These are phyloP conservation scores for Paraphoma sp. DNA, from an alignment of 2,329 filamentous ascomycete genomes.

Conservation along the genomic window DNA sequence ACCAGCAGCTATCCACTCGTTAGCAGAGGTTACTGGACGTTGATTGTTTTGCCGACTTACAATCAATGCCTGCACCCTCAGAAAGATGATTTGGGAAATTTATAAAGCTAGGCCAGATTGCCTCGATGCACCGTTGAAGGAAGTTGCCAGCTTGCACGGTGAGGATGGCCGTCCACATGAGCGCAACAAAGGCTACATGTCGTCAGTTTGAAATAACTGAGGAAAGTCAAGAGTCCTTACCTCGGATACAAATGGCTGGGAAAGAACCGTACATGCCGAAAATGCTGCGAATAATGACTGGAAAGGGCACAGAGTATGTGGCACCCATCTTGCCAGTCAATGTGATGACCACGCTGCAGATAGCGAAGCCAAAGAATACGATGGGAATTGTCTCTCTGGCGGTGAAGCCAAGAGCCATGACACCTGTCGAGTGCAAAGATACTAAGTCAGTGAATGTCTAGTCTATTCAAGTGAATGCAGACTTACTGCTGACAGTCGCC, in stretches of 20 bases:
- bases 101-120: slow-evolving; percentile 49
- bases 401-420: slow-evolving; percentile 55
- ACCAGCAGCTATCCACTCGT: slow-evolving; percentile 47
- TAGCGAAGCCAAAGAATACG: slow-evolving; percentile 55
- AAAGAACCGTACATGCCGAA: slow-evolving; percentile 55
- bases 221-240: slow-evolving; percentile 1
- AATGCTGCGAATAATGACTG: slow-evolving; percentile 53
- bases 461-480: no score
- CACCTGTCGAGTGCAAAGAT: slow-evolving; percentile 9
- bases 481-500: slow-evolving; percentile 42
- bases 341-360: slow-evolving; percentile 57
- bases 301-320: slow-evolving; percentile 48
- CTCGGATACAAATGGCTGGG: slow-evolving; percentile 52
- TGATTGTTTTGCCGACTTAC: slow-evolving; percentile 14
- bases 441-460: no score
- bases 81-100: slow-evolving; percentile 49
- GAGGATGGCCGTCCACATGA: slow-evolving; percentile 57
- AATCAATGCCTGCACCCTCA: slow-evolving; percentile 35
- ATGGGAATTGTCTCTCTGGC: slow-evolving; percentile 58
- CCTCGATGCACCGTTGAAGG: slow-evolving; percentile 54
- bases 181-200: slow-evolving; percentile 47
- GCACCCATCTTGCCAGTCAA: slow-evolving; percentile 55
- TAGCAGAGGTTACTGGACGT: background rate
- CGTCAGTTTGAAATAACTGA: background rate
- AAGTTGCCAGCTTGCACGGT: slow-evolving; percentile 55